Evolutionary conservation across 331 rosid genomes (phyloP).

Genomic region (Acacia pycnantha): DNA sequence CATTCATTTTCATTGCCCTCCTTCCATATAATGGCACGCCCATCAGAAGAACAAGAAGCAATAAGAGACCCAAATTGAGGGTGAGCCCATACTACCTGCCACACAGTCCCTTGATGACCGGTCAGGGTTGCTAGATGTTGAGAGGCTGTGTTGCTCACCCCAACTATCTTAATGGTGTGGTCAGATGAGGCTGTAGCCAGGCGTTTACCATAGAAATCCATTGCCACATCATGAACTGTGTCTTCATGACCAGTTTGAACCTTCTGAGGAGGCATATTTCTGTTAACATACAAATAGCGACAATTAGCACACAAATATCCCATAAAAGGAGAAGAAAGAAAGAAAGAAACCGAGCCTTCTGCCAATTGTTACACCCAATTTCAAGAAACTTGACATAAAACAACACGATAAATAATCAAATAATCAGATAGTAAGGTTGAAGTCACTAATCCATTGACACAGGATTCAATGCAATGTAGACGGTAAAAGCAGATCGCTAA

Average conservation of each 20-base stretch:
- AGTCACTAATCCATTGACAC: not conserved
- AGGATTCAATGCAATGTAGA: slow-evolving; percentile 15
- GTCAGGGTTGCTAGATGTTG: slow-evolving; percentile 76
- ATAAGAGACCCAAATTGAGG: slow-evolving; percentile 78
- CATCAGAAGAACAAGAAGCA: slow-evolving; percentile 80
- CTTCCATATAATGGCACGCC: slow-evolving; percentile 77
- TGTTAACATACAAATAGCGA: slow-evolving; percentile 19
- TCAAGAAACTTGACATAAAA: not conserved
- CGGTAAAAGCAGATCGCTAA: not conserved
- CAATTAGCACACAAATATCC: slow-evolving; percentile 11
- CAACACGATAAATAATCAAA: not conserved
- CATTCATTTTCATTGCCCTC: slow-evolving; percentile 84
- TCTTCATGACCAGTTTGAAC: slow-evolving; percentile 89
- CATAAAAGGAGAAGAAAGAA: not conserved
- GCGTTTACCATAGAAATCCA: slow-evolving; percentile 93
- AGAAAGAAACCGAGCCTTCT: not conserved
- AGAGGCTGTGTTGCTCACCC: slow-evolving; percentile 69
- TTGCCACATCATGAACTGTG: slow-evolving; percentile 69
- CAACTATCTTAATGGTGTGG: slow-evolving; percentile 78
- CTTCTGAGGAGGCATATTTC: slow-evolving; percentile 74
- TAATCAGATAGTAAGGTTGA: not conserved
- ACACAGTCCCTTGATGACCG: slow-evolving; percentile 86
- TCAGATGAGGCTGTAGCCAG: slow-evolving; percentile 84
- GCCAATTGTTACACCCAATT: slow-evolving; percentile 7
- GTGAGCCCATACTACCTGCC: slow-evolving; percentile 90